phyloP scores from a whole-genome alignment of 495 filamentous ascomycete genomes.

The Penicillium chermesinum region DNA sequence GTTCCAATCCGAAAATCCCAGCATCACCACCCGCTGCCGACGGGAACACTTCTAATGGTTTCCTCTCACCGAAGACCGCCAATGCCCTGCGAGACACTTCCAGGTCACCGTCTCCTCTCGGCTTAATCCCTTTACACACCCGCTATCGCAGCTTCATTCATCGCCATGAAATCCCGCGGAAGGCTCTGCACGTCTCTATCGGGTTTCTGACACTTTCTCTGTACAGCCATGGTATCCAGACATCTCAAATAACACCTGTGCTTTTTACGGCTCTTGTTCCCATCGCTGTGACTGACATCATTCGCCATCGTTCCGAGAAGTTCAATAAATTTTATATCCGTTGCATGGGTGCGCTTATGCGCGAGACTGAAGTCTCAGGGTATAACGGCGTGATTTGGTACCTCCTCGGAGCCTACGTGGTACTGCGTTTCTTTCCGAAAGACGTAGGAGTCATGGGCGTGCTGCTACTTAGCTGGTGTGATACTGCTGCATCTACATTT shows the following conservation, averaged over 20 bases:
- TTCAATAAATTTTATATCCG: slow-evolving; percentile 87
- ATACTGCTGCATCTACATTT: slow-evolving; percentile 92
- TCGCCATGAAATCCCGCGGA: slow-evolving; percentile 46
- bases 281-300: slow-evolving; percentile 72
- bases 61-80: slow-evolving; percentile 58
- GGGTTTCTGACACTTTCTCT: slow-evolving; percentile 85
- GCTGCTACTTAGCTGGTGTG: slow-evolving; percentile 91
- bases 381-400: slow-evolving; percentile 98
- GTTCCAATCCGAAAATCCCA: slow-evolving; percentile 42
- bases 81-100: slow-evolving; percentile 70
- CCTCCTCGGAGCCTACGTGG: slow-evolving; percentile 80
- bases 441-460: slow-evolving; percentile 89
- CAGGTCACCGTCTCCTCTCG: slow-evolving; percentile 82
- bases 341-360: slow-evolving; percentile 84
- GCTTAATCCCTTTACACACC: slow-evolving; percentile 88
- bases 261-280: slow-evolving; percentile 82
- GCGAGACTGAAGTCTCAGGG: slow-evolving; percentile 84
- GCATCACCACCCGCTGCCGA: slow-evolving; percentile 36
- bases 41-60: slow-evolving; percentile 53
- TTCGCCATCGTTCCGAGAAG: slow-evolving; percentile 71
- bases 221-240: slow-evolving; percentile 71
- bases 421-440: slow-evolving; percentile 83
- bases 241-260: slow-evolving; percentile 69
- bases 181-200: slow-evolving; percentile 74
- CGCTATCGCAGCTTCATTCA: slow-evolving; percentile 47